Base-by-base conservation (phyloP, 2,329 filamentous ascomycete genomes). In the Monilinia vaccinii-corymbosi region DNA sequence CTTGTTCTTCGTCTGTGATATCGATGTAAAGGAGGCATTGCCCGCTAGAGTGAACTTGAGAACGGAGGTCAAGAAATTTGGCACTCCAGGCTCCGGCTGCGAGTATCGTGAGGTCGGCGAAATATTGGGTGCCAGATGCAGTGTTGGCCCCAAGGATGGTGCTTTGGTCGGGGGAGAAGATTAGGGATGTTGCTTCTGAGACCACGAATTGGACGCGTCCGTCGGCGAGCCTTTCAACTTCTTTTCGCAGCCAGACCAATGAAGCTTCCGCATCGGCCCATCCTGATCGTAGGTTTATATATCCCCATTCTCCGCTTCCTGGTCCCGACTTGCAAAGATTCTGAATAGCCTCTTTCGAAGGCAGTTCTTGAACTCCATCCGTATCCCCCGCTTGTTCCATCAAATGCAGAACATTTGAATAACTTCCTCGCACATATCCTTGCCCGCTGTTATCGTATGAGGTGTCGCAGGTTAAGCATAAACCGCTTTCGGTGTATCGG, bases 11-110 rank as follows among this genome's bases (percentile, higher is more conserved):
- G 18, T 83, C 76, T 0, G 84, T 87, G 67, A 97, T 80, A 64
- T 84, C 79, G 65, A 96, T 76, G 75, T 95, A 97, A 14, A 82
- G 87, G 31, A 97, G 71, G 0, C 83, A 82, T 69, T 97, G 93
- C 16, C 90, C 93, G 0, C 91, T 96, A 2, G 92, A 88, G 64
- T 87, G 82, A 44, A 85, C 86, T 48, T 88, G 82, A 31, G 90
- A 89, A 50, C 85, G 79, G 0, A 97, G 77, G 72, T 96, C 88
- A 60, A 97, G 75, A 25, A 97, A 79, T 1, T 82, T 80, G 2
- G 86, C 82, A 2, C 89, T 90, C 92, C 93, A 97, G 5, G 93
- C 91, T 18, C 93, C 93, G 0, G 91, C 85, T 0, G 93, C 91
- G 2, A 96, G 79, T 59, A 97, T 78, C 38, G 89, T 86, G 9